Percentiles rank a stretch among this genome's conserved stretches.
Conservation (phyloP, 371 early-diverging fungal genomes). For the Parasitella parasitica region DNA sequence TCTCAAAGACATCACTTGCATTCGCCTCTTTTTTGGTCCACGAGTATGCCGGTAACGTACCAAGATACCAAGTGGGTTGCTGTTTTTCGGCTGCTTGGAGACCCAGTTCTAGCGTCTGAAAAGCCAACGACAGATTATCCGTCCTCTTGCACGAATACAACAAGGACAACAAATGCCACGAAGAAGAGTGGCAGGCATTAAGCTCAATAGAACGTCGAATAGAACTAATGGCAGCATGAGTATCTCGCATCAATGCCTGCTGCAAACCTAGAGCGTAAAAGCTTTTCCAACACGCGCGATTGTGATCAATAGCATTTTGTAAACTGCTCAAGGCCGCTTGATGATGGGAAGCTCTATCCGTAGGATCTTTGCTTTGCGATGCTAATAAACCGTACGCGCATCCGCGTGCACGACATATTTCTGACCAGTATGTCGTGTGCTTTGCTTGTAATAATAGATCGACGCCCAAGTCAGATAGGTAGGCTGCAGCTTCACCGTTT, state of each 20-base stretch:
- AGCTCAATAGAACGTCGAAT: conserved; percentile 63
- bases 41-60: conserved; percentile 18
- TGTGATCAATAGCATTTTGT: conserved; percentile 45
- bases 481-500: conserved; percentile 38
- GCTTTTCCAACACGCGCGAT: conserved; percentile 48
- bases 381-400: conserved; percentile 61
- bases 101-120: conserved; percentile 71
- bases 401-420: conserved; percentile 57
- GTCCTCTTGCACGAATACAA: conserved; percentile 57
- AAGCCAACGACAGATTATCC: conserved; percentile 45
- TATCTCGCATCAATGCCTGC: conserved; percentile 75
- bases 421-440: neutral
- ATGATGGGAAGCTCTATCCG: conserved; percentile 62
- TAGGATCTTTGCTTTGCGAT: conserved; percentile 59
- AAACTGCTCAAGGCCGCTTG: conserved; percentile 58
- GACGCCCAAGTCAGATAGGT: conserved; percentile 39
- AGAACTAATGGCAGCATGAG: conserved; percentile 57
- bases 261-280: conserved; percentile 77
- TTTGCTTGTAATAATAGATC: neutral
- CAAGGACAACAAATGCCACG: conserved; percentile 87
- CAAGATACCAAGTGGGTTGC: neutral
- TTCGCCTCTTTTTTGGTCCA: conserved; percentile 20
- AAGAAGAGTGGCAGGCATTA: conserved; percentile 61
- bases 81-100: conserved; percentile 19
- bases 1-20: conserved; percentile 16